Evolutionary conservation across 495 filamentous ascomycete genomes (phyloP).

Genomic region (Aspergillus bridgeri): DNA sequence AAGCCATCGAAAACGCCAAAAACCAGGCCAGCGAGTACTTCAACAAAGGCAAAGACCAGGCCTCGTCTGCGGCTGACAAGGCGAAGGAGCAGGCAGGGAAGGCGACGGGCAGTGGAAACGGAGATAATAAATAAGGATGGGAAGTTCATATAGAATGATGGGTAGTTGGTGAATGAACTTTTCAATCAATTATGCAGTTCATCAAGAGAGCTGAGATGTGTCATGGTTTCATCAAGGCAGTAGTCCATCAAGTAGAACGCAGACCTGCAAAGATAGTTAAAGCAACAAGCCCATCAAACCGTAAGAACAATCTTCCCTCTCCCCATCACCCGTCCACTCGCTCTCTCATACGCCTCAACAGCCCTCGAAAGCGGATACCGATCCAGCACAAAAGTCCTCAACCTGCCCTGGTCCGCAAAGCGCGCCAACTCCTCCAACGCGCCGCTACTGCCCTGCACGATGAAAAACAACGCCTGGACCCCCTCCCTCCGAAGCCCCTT

Average conservation of each 20-base stretch:
- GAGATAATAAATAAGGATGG: background rate
- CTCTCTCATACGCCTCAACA: slow-evolving; percentile 32
- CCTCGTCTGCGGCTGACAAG: background rate
- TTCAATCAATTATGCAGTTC: background rate
- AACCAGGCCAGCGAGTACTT: background rate
- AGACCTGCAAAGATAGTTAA: no score
- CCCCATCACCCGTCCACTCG: slow-evolving; percentile 20
- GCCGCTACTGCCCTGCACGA: slow-evolving; percentile 23
- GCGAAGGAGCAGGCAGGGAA: background rate
- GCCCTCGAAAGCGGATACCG: slow-evolving; percentile 20
- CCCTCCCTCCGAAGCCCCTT: slow-evolving; percentile 15
- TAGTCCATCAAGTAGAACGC: no score
- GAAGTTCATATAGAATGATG: background rate
- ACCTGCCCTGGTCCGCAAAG: slow-evolving; percentile 17
- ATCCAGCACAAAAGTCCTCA: slow-evolving; percentile 28
- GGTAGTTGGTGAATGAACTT: background rate
- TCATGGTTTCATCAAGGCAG: no score
- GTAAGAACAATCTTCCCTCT: slow-evolving; percentile 29
- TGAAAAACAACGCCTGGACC: slow-evolving; percentile 31
- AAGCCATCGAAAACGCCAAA: background rate
- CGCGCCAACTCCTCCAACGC: slow-evolving; percentile 16
- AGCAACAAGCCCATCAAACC: background rate
- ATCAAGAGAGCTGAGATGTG: no score
- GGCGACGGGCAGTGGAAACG: background rate
- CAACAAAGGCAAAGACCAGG: slow-evolving; percentile 8